These are phyloP conservation scores for Przewalskia tangutica DNA, from an alignment of 257 asterid species.

Conservation along the genomic window DNA sequence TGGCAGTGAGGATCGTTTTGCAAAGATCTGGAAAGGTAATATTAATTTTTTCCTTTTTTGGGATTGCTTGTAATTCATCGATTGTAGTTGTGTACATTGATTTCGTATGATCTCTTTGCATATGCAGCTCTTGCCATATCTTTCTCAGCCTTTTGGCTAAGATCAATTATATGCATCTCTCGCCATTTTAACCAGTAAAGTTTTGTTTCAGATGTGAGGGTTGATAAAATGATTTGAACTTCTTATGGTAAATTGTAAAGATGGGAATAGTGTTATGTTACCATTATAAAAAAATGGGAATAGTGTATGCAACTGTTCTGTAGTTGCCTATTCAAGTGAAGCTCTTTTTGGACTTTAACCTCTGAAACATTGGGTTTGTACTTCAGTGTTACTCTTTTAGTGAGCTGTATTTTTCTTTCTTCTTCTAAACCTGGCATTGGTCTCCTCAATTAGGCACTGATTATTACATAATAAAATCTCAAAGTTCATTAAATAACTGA, in stretches of 20 bases:
- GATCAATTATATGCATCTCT: not conserved
- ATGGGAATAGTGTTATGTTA: not conserved
- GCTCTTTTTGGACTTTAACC: not conserved
- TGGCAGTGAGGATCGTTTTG: conserved; percentile 85
- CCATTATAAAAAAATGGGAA: too few relatives aligned
- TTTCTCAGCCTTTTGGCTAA: not conserved
- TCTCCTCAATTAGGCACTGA: not conserved
- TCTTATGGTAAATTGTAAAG: not conserved
- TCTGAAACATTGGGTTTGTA: not conserved
- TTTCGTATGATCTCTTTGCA: not conserved
- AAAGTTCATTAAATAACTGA: not conserved
- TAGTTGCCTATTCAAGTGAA: not conserved
- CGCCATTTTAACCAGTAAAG: not conserved
- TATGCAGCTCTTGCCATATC: not conserved
- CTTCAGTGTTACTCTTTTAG: too few relatives aligned
- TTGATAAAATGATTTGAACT: not conserved
- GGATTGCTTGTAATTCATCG: not conserved
- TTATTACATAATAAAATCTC: not conserved
- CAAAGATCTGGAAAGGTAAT: conserved; percentile 95
- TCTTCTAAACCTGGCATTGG: not conserved
- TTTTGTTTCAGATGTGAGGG: not conserved
- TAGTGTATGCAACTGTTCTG: not conserved
- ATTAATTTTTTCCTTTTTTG: not conserved
- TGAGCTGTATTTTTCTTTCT: not conserved
- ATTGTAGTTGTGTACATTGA: not conserved